phyloP scores from a whole-genome alignment of 495 filamentous ascomycete species.

The Gamarada debralockiae region DNA sequence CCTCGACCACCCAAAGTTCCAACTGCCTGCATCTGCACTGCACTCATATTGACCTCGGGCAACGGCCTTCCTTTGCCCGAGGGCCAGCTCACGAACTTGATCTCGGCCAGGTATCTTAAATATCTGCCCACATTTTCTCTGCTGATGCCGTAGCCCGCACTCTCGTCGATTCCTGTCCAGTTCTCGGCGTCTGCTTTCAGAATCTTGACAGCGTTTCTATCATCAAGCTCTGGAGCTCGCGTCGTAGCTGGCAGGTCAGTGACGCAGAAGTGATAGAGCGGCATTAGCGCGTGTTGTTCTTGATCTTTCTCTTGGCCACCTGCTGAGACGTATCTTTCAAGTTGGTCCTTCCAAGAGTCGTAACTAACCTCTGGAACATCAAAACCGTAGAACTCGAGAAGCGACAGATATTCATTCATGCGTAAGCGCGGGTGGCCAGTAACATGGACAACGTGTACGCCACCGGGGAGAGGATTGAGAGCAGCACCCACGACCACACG shows the following conservation, averaged over 20 bases:
- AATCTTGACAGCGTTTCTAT: constrained; percentile 62
- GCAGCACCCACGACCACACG: constrained; percentile 71
- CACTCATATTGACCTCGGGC: no score
- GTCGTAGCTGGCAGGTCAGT: constrained; percentile 74
- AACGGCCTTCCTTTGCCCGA: no score
- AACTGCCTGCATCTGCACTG: no score
- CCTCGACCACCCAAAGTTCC: no score
- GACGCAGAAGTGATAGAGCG: constrained; percentile 80
- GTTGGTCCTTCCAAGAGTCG: constrained; percentile 40
- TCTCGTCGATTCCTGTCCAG: constrained; percentile 64
- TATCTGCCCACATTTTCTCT: constrained; percentile 72
- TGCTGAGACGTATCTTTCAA: constrained; percentile 55
- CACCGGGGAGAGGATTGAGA: constrained; percentile 31
- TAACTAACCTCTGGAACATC: constrained; percentile 66
- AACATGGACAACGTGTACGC: constrained; percentile 69
- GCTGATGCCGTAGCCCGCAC: constrained; percentile 60
- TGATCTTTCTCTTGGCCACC: constrained; percentile 42
- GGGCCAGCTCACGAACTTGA: constrained; percentile 68
- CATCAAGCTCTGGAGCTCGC: constrained; percentile 76
- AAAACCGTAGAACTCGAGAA: constrained; percentile 76
- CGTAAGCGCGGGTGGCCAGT: constrained; percentile 78
- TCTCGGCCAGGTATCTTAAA: constrained; percentile 63
- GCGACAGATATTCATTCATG: constrained; percentile 69
- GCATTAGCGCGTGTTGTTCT: constrained; percentile 70
- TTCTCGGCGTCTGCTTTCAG: constrained; percentile 58